Evolutionary conservation across 805 yeast species (phyloP).

Genomic region (Hanseniaspora valbyensis): DNA sequence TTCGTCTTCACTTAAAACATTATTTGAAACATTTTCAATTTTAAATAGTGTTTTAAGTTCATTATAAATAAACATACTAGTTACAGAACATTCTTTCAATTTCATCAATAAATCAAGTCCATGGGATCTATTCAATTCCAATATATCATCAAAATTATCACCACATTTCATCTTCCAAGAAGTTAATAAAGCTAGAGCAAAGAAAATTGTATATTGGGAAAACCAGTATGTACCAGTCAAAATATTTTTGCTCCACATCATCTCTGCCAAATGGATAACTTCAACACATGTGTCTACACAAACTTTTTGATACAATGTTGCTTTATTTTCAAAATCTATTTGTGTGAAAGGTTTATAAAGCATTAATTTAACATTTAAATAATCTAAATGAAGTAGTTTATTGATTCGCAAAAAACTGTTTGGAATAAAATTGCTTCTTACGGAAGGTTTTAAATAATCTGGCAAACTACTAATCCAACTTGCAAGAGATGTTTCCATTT

Average conservation of each 20-base stretch:
- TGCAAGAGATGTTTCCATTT: slow-evolving; percentile 56
- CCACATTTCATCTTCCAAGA: slow-evolving; percentile 32
- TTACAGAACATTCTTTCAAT: slow-evolving; percentile 6
- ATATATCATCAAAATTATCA: slow-evolving; percentile 35
- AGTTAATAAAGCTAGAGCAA: slow-evolving; percentile 76
- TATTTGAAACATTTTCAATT: background rate
- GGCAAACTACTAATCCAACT: slow-evolving; percentile 67
- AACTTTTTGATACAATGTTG: slow-evolving; percentile 63
- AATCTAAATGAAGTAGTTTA: slow-evolving; percentile 58
- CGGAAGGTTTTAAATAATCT: slow-evolving; percentile 47
- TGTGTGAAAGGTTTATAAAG: slow-evolving; percentile 83
- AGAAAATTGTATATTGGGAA: slow-evolving; percentile 77
- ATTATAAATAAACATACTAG: slow-evolving; percentile 13
- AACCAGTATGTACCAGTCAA: slow-evolving; percentile 86
- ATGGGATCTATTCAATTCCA: slow-evolving; percentile 30
- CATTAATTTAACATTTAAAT: slow-evolving; percentile 65
- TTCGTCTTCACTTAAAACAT: background rate
- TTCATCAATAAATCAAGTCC: slow-evolving; percentile 13
- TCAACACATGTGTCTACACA: slow-evolving; percentile 77
- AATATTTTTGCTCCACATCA: slow-evolving; percentile 60
- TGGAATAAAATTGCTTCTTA: slow-evolving; percentile 36
- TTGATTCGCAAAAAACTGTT: slow-evolving; percentile 60
- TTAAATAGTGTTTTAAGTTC: slow-evolving; percentile 8
- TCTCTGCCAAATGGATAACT: slow-evolving; percentile 69
- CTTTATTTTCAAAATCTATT: slow-evolving; percentile 44